Evolutionary conservation across 108 stramenopile genomes (phyloP).

Genomic region (Phaeodactylum tricornutum): DNA sequence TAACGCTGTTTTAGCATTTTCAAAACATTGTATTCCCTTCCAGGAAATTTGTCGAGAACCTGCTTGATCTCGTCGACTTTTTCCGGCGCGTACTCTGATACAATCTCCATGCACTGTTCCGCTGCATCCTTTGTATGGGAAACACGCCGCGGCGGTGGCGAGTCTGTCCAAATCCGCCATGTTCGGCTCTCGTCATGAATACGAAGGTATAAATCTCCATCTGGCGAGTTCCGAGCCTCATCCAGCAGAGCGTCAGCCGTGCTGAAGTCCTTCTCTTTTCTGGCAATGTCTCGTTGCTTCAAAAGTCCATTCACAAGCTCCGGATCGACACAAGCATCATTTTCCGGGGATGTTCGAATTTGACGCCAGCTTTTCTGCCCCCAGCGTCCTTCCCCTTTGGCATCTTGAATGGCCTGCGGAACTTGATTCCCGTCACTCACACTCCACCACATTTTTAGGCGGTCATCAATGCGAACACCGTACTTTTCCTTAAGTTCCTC

Average conservation of each 20-base stretch:
- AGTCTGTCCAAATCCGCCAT: conserved; percentile 78
- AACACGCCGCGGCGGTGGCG: conserved; percentile 23
- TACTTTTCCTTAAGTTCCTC: conserved; percentile 51
- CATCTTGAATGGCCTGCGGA: conserved; percentile 41
- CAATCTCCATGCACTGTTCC: conserved; percentile 52
- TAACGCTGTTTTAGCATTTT: conserved; percentile 33
- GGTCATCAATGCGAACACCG: conserved; percentile 68
- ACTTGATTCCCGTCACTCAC: conserved; percentile 42
- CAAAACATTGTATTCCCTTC: conserved; percentile 59
- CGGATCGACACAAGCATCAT: conserved; percentile 67
- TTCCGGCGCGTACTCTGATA: conserved; percentile 50
- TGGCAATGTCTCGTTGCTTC: conserved; percentile 63
- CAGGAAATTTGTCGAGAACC: conserved; percentile 56
- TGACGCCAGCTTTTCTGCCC: conserved; percentile 50
- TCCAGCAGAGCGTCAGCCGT: conserved; percentile 66
- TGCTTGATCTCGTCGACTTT: conserved; percentile 53
- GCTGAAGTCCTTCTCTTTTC: conserved; percentile 65
- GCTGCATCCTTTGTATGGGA: conserved; percentile 16
- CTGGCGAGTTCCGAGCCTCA: conserved; percentile 47
- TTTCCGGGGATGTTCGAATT: conserved; percentile 68
- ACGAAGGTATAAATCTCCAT: conserved; percentile 49
- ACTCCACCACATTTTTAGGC: conserved; percentile 80
- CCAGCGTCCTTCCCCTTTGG: conserved; percentile 81
- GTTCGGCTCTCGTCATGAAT: conserved; percentile 79
- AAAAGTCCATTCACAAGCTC: conserved; percentile 53